Base-by-base conservation (phyloP, 108 stramenopile genomes). In the Cyclostephanos invisitatus region DNA sequence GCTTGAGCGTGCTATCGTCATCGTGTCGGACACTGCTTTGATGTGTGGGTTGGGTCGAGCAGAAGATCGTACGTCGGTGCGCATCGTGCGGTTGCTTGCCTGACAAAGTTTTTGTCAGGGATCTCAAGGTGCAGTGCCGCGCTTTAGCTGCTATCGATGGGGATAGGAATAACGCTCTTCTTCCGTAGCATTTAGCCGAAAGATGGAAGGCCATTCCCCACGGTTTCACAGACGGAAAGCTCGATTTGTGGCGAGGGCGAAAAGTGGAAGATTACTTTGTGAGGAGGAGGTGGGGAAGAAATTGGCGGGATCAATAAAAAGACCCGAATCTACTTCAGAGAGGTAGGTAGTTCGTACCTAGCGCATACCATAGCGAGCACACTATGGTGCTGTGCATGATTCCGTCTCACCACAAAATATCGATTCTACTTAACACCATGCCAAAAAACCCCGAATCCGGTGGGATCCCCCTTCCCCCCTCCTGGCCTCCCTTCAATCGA, bases 401-500 rank as follows among this genome's bases (percentile, higher is more conserved):
- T n/a, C n/a, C n/a, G n/a, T n/a, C n/a, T n/a, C n/a, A n/a, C n/a
- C n/a, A n/a, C n/a, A n/a, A n/a, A n/a, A n/a, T n/a, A n/a, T n/a
- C n/a, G n/a, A n/a, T n/a, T n/a, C n/a, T n/a, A 15, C 1, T 15
- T 14, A 17, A 28, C 0, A 59, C 32, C 49, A 79, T 79, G 78
- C 78, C 78, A 28, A 72, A 72, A 57, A 71, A 66, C 1, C 78
- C 78, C 47, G 78, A 71, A 32, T 48, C 67, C 25, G 78, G 78
- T 22, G 78, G 78, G 61, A 79, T 79, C n/a, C 78, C 78, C 66
- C 78, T 79, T 17, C 78, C 78, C 24, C 66, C 55, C 27, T 59
- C 71, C 58, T 79, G 78, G 78, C 78, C 78, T 2, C 71, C 71
- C 65, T 79, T 79, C 67, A 67, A 51, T 54, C 71, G 78, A 29